These are phyloP conservation scores for Aureobasidium namibiae DNA, from an alignment of 2,329 filamentous ascomycete genomes.

Conservation along the genomic window DNA sequence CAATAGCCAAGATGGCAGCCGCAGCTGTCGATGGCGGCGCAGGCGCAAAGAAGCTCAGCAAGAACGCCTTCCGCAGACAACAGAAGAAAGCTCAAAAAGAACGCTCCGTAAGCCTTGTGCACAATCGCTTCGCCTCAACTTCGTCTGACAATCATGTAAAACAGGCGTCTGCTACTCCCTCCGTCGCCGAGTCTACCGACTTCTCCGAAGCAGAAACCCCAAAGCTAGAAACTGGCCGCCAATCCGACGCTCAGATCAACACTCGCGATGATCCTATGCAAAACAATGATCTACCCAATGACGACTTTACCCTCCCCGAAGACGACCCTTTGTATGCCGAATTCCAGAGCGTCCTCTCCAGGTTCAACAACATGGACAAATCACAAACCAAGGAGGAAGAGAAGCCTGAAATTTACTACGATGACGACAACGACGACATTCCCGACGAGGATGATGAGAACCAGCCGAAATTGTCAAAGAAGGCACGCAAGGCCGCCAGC, in stretches of 20 bases:
- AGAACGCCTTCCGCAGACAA: conserved; percentile 86
- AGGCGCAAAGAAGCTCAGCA: conserved; percentile 61
- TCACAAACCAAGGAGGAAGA: conserved; percentile 53
- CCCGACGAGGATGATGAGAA: conserved; percentile 74
- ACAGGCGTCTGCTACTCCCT: conserved; percentile 20
- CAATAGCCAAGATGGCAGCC: conserved; percentile 25
- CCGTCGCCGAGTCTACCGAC: conserved; percentile 15
- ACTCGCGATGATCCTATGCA: conserved; percentile 17
- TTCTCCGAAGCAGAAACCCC: conserved; percentile 13
- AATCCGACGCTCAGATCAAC: conserved; percentile 2
- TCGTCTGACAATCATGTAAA: conserved; percentile 27
- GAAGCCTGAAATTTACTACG: conserved; percentile 77
- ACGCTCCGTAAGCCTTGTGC: conserved; percentile 42
- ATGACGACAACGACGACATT: conserved; percentile 79
- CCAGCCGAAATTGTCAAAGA: conserved; percentile 73
- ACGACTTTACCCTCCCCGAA: conserved; percentile 20
- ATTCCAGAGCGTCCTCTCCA: conserved; percentile 74
- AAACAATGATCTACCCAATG: conserved; percentile 20
- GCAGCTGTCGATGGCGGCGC: conserved; percentile 23
- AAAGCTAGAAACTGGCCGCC: conserved; percentile 12
- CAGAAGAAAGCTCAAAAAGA: conserved; percentile 87
- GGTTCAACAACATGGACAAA: conserved; percentile 57
- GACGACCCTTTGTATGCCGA: conserved; percentile 69
- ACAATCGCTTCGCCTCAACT: conserved; percentile 14
- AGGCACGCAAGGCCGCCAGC: conserved; percentile 84